Percentiles rank a stretch among this genome's conserved stretches.
These are phyloP conservation scores for Raphanus sativus DNA, from an alignment of 345 rosid species.

Conservation along the genomic window DNA sequence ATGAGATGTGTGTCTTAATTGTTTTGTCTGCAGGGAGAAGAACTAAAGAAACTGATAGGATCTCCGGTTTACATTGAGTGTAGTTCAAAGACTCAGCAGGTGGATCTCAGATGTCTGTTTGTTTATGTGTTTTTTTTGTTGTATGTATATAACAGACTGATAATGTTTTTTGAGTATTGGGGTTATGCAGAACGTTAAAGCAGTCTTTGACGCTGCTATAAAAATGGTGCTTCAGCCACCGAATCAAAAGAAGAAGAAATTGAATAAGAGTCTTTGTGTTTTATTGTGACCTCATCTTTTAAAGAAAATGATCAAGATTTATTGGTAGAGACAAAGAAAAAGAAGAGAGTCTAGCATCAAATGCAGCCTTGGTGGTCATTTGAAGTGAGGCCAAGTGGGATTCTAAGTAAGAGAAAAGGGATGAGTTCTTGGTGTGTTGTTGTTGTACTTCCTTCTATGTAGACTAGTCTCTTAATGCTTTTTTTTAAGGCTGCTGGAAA, in stretches of 20 bases:
- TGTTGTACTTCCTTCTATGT: neutral
- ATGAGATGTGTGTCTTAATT: neutral
- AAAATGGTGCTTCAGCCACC: slow-evolving; percentile 93
- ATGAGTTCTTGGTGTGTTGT: neutral
- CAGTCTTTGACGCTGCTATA: slow-evolving; percentile 81
- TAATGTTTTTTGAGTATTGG: neutral
- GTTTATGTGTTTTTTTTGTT: neutral
- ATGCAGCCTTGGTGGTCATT: slow-evolving; percentile 4
- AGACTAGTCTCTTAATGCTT: slow-evolving; percentile 17
- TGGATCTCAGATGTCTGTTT: slow-evolving; percentile 17
- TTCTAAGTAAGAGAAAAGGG: neutral
- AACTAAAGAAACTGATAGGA: slow-evolving; percentile 81
- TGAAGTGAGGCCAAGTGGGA: slow-evolving; percentile 13
- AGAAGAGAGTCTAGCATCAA: neutral
- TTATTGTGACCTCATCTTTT: slow-evolving; percentile 37
- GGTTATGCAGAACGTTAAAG: slow-evolving; percentile 73
- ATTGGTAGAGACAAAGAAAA: slow-evolving; percentile 13
- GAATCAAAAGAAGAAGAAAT: slow-evolving; percentile 82
- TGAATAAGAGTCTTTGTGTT: slow-evolving; percentile 35
- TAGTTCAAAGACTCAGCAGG: slow-evolving; percentile 97
- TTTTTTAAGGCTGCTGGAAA: neutral
- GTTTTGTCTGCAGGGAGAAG: slow-evolving; percentile 71
- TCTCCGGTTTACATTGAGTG: slow-evolving; percentile 88
- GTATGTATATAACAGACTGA: neutral
- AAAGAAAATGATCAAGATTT: neutral